Conservation (phyloP, 2,329 filamentous ascomycete species). For the Colletotrichum sp. region DNA sequence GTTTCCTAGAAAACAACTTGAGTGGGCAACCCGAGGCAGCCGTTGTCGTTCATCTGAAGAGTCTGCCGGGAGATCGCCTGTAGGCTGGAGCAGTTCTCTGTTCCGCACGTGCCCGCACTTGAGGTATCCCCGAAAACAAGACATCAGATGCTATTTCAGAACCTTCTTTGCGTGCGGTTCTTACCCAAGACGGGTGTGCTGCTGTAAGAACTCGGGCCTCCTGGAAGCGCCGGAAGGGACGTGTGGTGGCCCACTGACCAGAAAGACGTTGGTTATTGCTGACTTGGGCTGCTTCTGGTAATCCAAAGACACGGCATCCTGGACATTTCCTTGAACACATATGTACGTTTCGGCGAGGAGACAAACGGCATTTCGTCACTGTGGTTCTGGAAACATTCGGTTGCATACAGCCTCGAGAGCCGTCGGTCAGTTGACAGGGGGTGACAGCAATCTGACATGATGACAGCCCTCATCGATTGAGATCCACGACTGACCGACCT, state of each 20-base stretch:
- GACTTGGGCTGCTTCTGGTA: neutral
- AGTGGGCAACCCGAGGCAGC: neutral
- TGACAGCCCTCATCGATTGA: neutral
- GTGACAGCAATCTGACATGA: neutral
- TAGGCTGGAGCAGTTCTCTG: neutral
- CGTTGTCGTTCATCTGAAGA: neutral
- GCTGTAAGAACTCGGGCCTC: neutral
- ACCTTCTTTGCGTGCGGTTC: neutral
- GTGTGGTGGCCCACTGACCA: conserved; percentile 5
- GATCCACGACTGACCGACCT: neutral
- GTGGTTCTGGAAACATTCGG: neutral
- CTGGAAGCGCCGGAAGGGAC: neutral
- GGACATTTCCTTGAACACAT: neutral
- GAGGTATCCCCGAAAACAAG: neutral
- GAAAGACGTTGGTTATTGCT: neutral
- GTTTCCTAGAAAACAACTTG: neutral
- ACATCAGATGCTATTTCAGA: neutral
- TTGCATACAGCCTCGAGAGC: neutral
- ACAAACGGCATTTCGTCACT: neutral
- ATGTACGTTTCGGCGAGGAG: neutral
- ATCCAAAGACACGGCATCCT: neutral
- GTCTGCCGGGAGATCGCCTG: neutral
- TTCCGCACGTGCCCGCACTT: neutral
- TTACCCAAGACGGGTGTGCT: neutral
- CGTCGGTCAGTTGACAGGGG: neutral